Conservation (phyloP, 2,329 filamentous ascomycete species). For the Neophaeococcomyces aloes region DNA sequence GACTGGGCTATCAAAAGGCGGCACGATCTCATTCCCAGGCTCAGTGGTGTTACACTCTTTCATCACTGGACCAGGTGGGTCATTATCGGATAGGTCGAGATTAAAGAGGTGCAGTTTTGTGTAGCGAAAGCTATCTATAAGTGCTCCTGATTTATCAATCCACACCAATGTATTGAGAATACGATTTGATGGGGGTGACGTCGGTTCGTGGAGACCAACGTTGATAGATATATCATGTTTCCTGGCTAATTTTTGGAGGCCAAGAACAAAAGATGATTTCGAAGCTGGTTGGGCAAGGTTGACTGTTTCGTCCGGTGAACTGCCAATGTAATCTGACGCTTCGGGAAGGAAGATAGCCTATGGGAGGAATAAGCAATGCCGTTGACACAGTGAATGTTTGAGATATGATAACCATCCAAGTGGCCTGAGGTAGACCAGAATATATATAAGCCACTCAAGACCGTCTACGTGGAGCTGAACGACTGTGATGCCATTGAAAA, state of each 20-base stretch:
- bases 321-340: slow-evolving; percentile 78
- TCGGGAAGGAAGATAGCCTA: slow-evolving; percentile 83
- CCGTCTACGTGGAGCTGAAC: too few species aligned
- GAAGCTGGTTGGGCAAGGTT: slow-evolving; percentile 58
- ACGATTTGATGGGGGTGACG: slow-evolving; percentile 37
- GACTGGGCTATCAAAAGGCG: slow-evolving; percentile 62
- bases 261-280: slow-evolving; percentile 62
- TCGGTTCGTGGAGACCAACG: slow-evolving; percentile 76
- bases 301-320: slow-evolving; percentile 56
- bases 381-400: too few species aligned
- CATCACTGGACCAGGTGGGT: slow-evolving; percentile 40
- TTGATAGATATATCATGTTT: slow-evolving; percentile 59
- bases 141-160: slow-evolving; percentile 51
- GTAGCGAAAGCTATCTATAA: slow-evolving; percentile 49
- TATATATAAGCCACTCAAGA: too few species aligned
- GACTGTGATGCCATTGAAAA: too few species aligned
- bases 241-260: slow-evolving; percentile 59
- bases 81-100: slow-evolving; percentile 42
- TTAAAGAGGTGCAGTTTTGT: slow-evolving; percentile 92
- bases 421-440: too few species aligned
- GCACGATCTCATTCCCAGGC: slow-evolving; percentile 49
- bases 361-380: neutral
- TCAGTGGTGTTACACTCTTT: slow-evolving; percentile 60
- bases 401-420: slow-evolving; percentile 1
- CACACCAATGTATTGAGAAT: slow-evolving; percentile 57